phyloP scores from a whole-genome alignment of 176 grass and related monocot genomes.

The Carex littledalei region DNA sequence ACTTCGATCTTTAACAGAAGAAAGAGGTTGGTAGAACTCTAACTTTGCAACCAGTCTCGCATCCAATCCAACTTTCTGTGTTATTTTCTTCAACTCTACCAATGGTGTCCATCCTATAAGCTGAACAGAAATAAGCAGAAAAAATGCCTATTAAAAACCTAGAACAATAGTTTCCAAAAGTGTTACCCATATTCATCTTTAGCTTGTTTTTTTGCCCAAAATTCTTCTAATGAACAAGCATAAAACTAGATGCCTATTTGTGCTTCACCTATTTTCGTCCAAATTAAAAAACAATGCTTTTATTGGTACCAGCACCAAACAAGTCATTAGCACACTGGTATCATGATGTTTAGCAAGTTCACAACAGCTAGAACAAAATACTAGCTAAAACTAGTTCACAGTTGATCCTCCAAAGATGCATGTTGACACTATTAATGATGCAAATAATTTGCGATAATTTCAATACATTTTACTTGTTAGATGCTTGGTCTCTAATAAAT shows the following conservation, averaged over 20 bases:
- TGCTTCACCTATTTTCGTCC: not conserved
- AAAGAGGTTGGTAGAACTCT: conserved; percentile 75
- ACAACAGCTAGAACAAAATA: not conserved
- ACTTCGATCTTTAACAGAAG: conserved; percentile 71
- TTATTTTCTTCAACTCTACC: conserved; percentile 62
- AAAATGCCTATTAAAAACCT: not conserved
- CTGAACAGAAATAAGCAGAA: conserved; percentile 28
- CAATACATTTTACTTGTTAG: not conserved
- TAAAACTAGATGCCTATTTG: not conserved
- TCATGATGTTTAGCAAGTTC: not conserved
- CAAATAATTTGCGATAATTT: not conserved
- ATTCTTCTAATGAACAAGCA: not conserved
- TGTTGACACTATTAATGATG: not conserved
- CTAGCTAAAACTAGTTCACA: not conserved
- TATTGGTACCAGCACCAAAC: not conserved
- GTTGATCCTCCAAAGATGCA: not conserved
- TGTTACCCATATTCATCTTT: not conserved
- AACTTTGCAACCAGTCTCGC: conserved; percentile 64
- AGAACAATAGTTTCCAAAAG: not conserved
- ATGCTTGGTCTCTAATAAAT: not conserved
- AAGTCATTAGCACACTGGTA: not conserved
- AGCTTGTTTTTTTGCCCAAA: not conserved
- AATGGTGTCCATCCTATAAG: conserved; percentile 88
- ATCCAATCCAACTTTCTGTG: conserved; percentile 50
- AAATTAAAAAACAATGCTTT: too few species aligned